Conservation (phyloP, 495 filamentous ascomycete species). For the Platismatia glauca region DNA sequence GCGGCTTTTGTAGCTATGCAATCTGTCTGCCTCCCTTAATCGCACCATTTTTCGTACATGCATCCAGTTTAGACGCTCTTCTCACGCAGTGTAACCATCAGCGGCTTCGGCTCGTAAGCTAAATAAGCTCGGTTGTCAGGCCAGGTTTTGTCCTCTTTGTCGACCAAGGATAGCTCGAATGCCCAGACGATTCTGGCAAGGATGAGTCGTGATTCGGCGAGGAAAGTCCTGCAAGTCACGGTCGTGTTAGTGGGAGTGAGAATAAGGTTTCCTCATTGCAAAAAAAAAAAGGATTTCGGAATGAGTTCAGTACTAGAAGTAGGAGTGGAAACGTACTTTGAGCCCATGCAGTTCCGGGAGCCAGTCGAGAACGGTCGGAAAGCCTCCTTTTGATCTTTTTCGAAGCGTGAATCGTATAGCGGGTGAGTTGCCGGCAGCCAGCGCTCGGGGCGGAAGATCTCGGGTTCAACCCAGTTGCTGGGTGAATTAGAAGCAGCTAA, state of each 20-base stretch:
- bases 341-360: background rate
- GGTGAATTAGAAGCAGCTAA: background rate
- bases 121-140: background rate
- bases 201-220: conserved; percentile 7
- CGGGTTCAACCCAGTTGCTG: background rate
- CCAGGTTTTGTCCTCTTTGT: conserved; percentile 5
- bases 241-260: background rate
- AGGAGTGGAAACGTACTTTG: conserved; percentile 6
- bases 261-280: background rate
- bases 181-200: background rate
- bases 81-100: conserved; percentile 10
- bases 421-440: background rate
- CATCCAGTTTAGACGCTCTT: background rate
- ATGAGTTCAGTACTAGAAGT: background rate
- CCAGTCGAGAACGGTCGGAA: conserved; percentile 11
- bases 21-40: too few relatives aligned
- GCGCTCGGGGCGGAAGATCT: background rate
- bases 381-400: conserved; percentile 6
- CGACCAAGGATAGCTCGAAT: background rate
- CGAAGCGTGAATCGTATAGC: background rate
- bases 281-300: background rate
- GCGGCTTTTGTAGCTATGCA: too few relatives aligned
- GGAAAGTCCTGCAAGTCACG: background rate
- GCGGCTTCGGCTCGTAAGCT: conserved; percentile 3
- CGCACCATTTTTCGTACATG: too few relatives aligned